Conservation (phyloP, 805 yeast genomes). For the Barnettozyma vustinii region DNA sequence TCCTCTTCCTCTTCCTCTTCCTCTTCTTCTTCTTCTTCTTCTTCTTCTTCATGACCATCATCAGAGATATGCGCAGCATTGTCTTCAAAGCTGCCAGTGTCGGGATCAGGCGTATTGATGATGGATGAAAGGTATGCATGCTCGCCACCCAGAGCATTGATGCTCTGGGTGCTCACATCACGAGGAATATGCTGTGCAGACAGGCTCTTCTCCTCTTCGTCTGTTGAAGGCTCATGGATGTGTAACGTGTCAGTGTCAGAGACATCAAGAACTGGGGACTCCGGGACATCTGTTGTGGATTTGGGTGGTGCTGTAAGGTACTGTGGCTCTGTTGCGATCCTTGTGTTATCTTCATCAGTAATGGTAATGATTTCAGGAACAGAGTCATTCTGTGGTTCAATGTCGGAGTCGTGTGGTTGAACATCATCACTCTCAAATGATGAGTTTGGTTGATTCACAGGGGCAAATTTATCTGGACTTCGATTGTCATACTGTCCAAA, state of each 20-base stretch:
- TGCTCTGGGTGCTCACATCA: constrained; percentile 4
- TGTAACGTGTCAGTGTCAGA: constrained; percentile 24
- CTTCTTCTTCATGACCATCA: not conserved
- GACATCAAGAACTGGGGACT: constrained; percentile 12
- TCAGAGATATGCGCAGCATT: not conserved
- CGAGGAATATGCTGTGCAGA: not conserved
- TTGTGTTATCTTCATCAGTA: not conserved
- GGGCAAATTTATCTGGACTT: not conserved
- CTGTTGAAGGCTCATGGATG: constrained; percentile 12
- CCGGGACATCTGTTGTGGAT: constrained; percentile 4
- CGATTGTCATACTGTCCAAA: not conserved
- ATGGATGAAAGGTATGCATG: constrained; percentile 22
- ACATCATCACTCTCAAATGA: not conserved
- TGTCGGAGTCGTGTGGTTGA: not conserved
- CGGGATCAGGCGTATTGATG: constrained; percentile 18
- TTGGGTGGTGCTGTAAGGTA: constrained; percentile 4
- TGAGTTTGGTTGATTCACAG: not conserved
- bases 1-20: too few relatives aligned
- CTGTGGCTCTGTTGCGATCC: not conserved
- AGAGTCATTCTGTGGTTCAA: constrained; percentile 1
- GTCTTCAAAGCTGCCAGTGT: constrained; percentile 1
- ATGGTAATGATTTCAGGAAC: not conserved
- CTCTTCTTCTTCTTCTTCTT: not conserved
- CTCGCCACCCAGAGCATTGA: constrained; percentile 9
- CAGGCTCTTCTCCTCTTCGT: not conserved